Conservation (phyloP, 1,139 yeast genomes). For the Entelexis sorbosivorans region DNA sequence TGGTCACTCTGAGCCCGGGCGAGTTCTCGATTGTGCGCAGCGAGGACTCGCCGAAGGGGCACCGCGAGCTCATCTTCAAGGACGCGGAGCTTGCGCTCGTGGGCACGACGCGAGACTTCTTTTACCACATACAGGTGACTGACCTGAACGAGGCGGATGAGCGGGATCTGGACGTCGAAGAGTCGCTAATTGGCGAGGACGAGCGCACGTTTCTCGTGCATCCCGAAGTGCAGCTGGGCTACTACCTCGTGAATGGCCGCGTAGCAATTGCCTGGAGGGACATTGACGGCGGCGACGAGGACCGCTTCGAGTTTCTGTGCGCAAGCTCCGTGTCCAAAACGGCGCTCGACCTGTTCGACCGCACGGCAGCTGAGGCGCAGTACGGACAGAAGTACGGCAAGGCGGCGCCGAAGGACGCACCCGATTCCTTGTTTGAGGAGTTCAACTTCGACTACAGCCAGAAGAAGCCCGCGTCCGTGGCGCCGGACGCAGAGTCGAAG, state of each 20-base stretch:
- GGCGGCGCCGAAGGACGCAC: constrained; percentile 39
- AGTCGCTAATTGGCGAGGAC: constrained; percentile 38
- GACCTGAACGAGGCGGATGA: constrained; percentile 41
- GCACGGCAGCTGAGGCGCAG: constrained; percentile 53
- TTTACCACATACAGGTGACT: constrained; percentile 61
- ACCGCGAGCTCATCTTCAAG: constrained; percentile 64
- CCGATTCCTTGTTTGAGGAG: constrained; percentile 14
- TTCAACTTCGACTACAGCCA: constrained; percentile 14
- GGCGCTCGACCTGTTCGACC: constrained; percentile 56
- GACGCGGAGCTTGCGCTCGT: constrained; percentile 70
- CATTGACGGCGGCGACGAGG: constrained; percentile 76
- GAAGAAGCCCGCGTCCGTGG: background rate
- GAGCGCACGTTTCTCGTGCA: constrained; percentile 62
- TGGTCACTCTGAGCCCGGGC: constrained; percentile 64
- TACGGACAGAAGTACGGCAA: constrained; percentile 61
- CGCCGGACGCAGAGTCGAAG: background rate
- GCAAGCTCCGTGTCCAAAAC: constrained; percentile 47
- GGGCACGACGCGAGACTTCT: constrained; percentile 50
- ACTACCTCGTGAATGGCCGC: constrained; percentile 37
- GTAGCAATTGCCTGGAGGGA: constrained; percentile 70
- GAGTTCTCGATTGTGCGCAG: constrained; percentile 63
- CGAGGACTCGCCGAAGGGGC: constrained; percentile 76
- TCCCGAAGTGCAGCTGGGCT: constrained; percentile 44
- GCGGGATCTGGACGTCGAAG: constrained; percentile 55
- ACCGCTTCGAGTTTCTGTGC: constrained; percentile 68